Conservation (phyloP, 169 alveolate species). For the Plasmodium cynomolgi region DNA sequence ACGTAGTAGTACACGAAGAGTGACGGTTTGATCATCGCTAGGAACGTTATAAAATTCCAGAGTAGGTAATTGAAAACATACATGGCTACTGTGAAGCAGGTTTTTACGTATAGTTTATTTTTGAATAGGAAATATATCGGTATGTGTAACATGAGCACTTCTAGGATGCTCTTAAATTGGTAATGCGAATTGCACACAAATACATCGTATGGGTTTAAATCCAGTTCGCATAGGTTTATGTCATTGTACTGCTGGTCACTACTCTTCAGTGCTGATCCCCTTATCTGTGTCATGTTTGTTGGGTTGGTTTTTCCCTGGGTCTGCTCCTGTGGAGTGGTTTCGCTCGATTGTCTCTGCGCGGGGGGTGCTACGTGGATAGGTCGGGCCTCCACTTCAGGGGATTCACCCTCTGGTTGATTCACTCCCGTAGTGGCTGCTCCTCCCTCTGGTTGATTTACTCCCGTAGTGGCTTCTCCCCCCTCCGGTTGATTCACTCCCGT, state of each 20-base stretch:
- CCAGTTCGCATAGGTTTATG: slow-evolving; percentile 19
- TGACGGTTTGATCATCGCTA: slow-evolving; percentile 43
- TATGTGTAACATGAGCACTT: slow-evolving; percentile 26
- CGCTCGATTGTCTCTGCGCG: not conserved
- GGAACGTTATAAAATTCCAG: slow-evolving; percentile 23
- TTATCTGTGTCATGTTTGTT: not conserved
- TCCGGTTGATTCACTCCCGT: not conserved
- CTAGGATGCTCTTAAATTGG: slow-evolving; percentile 31
- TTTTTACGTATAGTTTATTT: slow-evolving; percentile 30
- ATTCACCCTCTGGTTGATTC: not conserved
- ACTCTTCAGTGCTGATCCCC: not conserved
- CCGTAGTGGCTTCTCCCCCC: not conserved
- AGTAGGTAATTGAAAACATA: slow-evolving; percentile 27
- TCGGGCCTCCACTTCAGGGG: not conserved
- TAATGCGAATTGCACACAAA: slow-evolving; percentile 24
- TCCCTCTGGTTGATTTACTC: not conserved
- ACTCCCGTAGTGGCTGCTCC: not conserved
- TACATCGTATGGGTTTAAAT: not conserved
- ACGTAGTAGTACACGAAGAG: slow-evolving; percentile 39
- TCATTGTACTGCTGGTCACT: not conserved
- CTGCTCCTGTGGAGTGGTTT: not conserved
- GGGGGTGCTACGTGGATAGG: not conserved
- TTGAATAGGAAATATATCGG: slow-evolving; percentile 58
- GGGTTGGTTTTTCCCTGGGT: not conserved
- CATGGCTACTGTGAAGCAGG: slow-evolving; percentile 24